These are phyloP conservation scores for Fraxinus sp. DNA, from an alignment of 305 asterid species.

Conservation along the genomic window DNA sequence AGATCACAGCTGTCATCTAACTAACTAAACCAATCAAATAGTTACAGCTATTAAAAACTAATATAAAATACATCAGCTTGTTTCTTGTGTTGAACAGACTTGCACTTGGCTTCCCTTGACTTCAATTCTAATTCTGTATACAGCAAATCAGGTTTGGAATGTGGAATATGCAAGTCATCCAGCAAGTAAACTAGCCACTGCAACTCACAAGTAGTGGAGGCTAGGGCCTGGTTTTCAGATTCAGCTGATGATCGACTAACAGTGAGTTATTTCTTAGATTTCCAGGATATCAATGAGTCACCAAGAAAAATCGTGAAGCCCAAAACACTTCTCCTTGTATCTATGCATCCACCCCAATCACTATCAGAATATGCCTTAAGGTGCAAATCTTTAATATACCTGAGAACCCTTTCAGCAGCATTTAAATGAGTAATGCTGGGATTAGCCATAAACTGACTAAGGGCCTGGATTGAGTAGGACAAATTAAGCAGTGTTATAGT, in stretches of 20 bases:
- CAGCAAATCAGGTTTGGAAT: no score
- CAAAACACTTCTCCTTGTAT: background rate
- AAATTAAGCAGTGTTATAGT: background rate
- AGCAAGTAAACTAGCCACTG: no score
- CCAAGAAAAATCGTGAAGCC: background rate
- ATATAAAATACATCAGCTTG: no score
- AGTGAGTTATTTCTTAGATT: background rate
- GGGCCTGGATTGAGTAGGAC: background rate
- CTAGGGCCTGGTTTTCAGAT: no score
- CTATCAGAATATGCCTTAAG: background rate
- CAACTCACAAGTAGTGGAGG: no score
- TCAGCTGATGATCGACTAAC: background rate
- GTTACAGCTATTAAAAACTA: no score
- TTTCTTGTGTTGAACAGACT: no score
- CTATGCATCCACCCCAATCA: background rate
- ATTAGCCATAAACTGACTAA: background rate
- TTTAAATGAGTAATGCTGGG: background rate
- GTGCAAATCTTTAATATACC: background rate
- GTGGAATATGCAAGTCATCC: no score
- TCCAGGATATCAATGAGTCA: background rate
- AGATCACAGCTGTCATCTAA: no score
- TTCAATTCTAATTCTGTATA: no score
- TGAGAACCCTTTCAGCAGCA: background rate
- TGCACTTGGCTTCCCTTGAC: no score
- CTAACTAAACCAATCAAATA: no score